phyloP scores from a whole-genome alignment of 2,329 filamentous ascomycete genomes.

The Fusarium stilboides region DNA sequence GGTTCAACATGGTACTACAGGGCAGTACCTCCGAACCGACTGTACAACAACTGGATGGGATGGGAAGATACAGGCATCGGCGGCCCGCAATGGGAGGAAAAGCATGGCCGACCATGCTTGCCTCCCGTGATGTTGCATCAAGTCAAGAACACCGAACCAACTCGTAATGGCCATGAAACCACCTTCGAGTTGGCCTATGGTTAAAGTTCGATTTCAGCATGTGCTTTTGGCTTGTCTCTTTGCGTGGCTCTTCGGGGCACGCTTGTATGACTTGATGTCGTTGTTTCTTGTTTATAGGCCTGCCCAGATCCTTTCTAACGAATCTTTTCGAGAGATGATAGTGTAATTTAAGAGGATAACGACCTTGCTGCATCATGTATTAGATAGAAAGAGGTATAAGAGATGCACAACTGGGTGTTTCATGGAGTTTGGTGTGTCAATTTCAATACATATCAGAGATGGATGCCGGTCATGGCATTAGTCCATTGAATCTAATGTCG shows the following conservation, averaged over 20 bases:
- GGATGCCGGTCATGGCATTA: constrained; percentile 4
- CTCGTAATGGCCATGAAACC: constrained; percentile 60
- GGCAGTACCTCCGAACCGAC: constrained; percentile 68
- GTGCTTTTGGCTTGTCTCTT: not conserved
- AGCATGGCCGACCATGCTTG: constrained; percentile 70
- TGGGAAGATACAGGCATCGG: constrained; percentile 70
- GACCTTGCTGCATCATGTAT: constrained; percentile 39
- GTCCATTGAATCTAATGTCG: not conserved
- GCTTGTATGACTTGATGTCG: constrained; percentile 17
- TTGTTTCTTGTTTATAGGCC: constrained; percentile 18
- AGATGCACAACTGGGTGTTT: constrained; percentile 50
- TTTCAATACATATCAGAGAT: constrained; percentile 23
- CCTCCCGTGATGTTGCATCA: constrained; percentile 73
- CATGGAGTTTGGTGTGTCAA: constrained; percentile 32
- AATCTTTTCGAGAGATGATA: constrained; percentile 9
- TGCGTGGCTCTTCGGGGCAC: constrained; percentile 1
- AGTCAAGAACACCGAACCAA: constrained; percentile 71
- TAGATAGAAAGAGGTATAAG: constrained; percentile 31
- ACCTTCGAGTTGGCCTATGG: constrained; percentile 58
- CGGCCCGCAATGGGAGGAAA: constrained; percentile 69
- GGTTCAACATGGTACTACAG: constrained; percentile 75
- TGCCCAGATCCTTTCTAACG: constrained; percentile 16
- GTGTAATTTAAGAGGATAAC: constrained; percentile 41
- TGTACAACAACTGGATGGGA: constrained; percentile 76
- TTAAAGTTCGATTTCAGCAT: constrained; percentile 42